Conservation (phyloP, 768 basidiomycete genomes). For the Pulveroboletus sp. region DNA sequence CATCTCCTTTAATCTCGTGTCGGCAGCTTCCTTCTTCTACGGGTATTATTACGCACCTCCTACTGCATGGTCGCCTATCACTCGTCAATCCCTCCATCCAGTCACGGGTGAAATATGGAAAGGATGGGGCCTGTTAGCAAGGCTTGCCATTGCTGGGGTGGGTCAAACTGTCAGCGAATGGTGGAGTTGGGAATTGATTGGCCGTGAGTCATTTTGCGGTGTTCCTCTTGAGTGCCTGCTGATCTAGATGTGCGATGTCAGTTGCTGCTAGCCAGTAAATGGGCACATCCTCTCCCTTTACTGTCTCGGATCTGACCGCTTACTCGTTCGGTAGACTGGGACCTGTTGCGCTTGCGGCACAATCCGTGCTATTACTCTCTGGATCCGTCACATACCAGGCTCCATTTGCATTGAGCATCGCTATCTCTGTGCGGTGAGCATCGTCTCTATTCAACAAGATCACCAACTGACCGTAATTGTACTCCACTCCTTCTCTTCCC, state of each 20-base stretch:
- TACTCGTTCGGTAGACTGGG: conserved; percentile 52
- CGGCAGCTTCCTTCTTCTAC: conserved; percentile 55
- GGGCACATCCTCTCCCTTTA: background rate
- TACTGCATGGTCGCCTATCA: conserved; percentile 68
- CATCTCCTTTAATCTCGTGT: conserved; percentile 81
- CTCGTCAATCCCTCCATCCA: conserved; percentile 35
- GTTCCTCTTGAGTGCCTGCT: background rate
- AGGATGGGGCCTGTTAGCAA: conserved; percentile 61
- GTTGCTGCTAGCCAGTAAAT: conserved; percentile 52
- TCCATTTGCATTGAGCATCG: conserved; percentile 78
- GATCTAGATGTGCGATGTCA: conserved; percentile 12
- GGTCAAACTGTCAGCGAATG: conserved; percentile 84
- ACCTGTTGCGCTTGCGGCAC: conserved; percentile 76
- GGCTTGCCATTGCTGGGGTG: conserved; percentile 79
- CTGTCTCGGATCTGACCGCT: background rate
- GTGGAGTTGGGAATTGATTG: conserved; percentile 95
- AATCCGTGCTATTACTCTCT: conserved; percentile 79
- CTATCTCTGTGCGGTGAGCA: conserved; percentile 74
- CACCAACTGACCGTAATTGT: background rate
- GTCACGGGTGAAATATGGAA: conserved; percentile 60
- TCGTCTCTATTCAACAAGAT: background rate
- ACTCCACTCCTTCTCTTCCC: background rate
- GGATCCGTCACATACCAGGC: conserved; percentile 76
- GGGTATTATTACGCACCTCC: conserved; percentile 54
- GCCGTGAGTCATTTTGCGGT: conserved; percentile 27